Evolutionary conservation across 345 rosid species (phyloP), one percentile per base, ranked within the genome.

Genomic region (Schrenkiella parvula): DNA sequence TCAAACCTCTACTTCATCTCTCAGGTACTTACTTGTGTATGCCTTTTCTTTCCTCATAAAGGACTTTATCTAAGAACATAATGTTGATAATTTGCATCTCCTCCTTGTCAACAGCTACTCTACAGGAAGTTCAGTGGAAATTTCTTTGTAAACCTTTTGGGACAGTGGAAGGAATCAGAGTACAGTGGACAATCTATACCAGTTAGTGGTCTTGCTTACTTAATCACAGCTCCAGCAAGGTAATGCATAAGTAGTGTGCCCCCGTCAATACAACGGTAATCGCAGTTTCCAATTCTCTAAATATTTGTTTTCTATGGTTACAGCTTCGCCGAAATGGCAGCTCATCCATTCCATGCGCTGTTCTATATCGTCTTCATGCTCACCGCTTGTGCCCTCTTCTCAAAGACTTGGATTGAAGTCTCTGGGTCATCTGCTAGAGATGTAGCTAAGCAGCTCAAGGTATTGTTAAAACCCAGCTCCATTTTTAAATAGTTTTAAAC

Each of bases 401-500:
- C 92, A 18, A 89, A 87, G 75, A 84, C 95, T 8, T 88, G 95
- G 91, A 88, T 89, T 46, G 91, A 89, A 75, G 91, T 89, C 43
- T 87, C 95, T 4, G 90, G 95, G 14, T 89, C 95, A 53, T 87
- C 95, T 23, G 95, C 95, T 32, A 82, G 56, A 66, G 95, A 89
- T 75, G 95, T 89, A 11, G 88, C 95, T 37, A 87, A 87, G 80
- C 92, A 89, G 85, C 92, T 89, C 44, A 89, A 87, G 89, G 95
- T 84, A 80, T 22, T 14, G 18, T 14, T 4, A 29, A 72, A 72
- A 50, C 44, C 22, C 9, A 6, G 6, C 8, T 52, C 18, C 62
- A 63, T 21, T 51, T 32, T 14, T 61, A 12, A 14, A 22, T 5
- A 41, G 17, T 25, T 37, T 19, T 39, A 18, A 18, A 18, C 50